Evolutionary conservation across 345 rosid species (phyloP).

Genomic region (Hirschfeldia incana): DNA sequence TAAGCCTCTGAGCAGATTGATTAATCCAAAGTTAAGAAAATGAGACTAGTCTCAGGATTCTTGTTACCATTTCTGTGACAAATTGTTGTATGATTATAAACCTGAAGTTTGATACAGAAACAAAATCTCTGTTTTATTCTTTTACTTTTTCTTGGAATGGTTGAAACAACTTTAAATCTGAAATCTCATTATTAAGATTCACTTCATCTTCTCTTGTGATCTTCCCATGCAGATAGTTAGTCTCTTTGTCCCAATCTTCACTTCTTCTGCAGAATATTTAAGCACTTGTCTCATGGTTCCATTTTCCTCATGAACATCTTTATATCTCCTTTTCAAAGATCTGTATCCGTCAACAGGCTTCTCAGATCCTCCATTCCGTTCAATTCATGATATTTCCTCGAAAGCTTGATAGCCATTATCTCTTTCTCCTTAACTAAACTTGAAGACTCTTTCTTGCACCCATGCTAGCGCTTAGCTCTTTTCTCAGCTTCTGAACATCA

Average conservation of each 20-base stretch:
- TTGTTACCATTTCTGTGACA: conserved; percentile 4
- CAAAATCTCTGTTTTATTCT: conserved; percentile 10
- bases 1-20: conserved; percentile 38
- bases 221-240: conserved; percentile 41
- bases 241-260: conserved; percentile 43
- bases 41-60: not conserved
- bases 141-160: conserved; percentile 30
- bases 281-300: conserved; percentile 31
- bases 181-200: conserved; percentile 46
- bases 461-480: conserved; percentile 53
- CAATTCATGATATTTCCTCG: conserved; percentile 60
- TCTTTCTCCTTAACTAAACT: conserved; percentile 90
- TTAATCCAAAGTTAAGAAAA: not conserved
- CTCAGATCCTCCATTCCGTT: conserved; percentile 64
- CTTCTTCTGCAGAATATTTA: conserved; percentile 47
- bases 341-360: conserved; percentile 62
- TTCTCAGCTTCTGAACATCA: conserved; percentile 53
- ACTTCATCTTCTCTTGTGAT: conserved; percentile 19
- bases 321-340: conserved; percentile 61
- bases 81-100: not conserved
- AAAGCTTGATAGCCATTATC: conserved; percentile 69
- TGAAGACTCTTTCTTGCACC: conserved; percentile 66
- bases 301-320: conserved; percentile 52
- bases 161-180: conserved; percentile 47
- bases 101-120: conserved; percentile 11